phyloP scores from a whole-genome alignment of 495 filamentous ascomycete genomes.

The Penicillium paxilli region DNA sequence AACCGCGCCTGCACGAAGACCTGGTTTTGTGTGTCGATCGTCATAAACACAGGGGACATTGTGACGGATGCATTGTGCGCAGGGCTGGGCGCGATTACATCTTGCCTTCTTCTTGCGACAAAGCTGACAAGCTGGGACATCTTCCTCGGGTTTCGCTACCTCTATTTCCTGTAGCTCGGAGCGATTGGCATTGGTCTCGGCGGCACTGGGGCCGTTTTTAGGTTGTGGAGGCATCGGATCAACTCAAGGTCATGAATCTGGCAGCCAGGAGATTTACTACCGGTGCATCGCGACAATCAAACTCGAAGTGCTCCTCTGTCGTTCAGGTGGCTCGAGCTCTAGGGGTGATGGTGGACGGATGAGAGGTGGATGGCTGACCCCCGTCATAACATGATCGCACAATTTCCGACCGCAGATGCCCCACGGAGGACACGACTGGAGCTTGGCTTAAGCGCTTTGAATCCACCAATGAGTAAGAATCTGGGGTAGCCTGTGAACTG shows the following conservation, averaged over 20 bases:
- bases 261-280: neutral
- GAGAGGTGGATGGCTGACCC: neutral
- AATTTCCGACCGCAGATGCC: neutral
- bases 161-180: constrained; percentile 1
- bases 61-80: constrained; percentile 35
- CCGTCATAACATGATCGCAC: neutral
- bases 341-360: neutral
- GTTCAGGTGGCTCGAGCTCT: neutral
- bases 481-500: neutral
- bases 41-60: constrained; percentile 36
- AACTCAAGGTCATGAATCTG: neutral
- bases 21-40: constrained; percentile 34
- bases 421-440: neutral
- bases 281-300: neutral
- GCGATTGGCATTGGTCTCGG: neutral
- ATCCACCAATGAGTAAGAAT: neutral
- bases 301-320: neutral
- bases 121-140: constrained; percentile 35
- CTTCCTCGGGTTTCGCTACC: constrained; percentile 12
- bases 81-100: constrained; percentile 39
- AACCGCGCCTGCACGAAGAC: constrained; percentile 41
- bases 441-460: neutral
- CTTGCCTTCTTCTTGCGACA: constrained; percentile 44
- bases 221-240: neutral
- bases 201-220: neutral